A percentile compares a stretch with the other conserved stretches of the same genome.
These are phyloP conservation scores for Tolypocladium tropicale DNA, from an alignment of 2,329 filamentous ascomycete species.

Conservation along the genomic window DNA sequence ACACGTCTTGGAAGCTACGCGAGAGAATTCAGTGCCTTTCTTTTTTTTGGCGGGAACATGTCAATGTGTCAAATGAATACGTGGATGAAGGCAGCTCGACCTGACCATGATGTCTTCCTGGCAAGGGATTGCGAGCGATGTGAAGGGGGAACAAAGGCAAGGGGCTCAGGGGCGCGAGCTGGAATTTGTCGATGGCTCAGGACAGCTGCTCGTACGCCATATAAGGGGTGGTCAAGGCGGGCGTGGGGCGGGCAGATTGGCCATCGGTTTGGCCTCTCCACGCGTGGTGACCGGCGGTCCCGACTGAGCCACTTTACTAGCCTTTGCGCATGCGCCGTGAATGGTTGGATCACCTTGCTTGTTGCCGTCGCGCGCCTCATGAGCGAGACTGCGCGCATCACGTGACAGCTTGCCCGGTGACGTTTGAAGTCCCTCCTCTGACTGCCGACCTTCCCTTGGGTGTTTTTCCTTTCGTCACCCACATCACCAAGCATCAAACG, in stretches of 20 bases:
- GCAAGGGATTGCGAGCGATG: slow-evolving; percentile 18
- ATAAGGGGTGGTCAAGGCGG: too few species aligned
- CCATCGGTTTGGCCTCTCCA: neutral
- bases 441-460: slow-evolving; percentile 20
- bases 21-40: neutral
- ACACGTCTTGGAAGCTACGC: neutral
- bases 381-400: slow-evolving; percentile 11
- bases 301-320: neutral
- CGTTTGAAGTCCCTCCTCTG: slow-evolving; percentile 22
- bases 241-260: neutral
- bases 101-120: slow-evolving; percentile 12
- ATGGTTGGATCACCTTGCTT: slow-evolving; percentile 1
- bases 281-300: neutral
- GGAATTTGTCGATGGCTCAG: neutral
- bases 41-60: slow-evolving; percentile 1
- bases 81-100: slow-evolving; percentile 8
- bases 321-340: neutral
- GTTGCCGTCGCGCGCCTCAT: neutral
- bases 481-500: slow-evolving; percentile 20
- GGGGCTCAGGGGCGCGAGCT: slow-evolving; percentile 13
- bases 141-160: slow-evolving; percentile 17
- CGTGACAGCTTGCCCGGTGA: slow-evolving; percentile 22
- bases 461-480: slow-evolving; percentile 25
- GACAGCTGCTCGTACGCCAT: too few species aligned
- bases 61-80: neutral